phyloP scores from a whole-genome alignment of 768 basidiomycete genomes.

The Lactarius indigo region DNA sequence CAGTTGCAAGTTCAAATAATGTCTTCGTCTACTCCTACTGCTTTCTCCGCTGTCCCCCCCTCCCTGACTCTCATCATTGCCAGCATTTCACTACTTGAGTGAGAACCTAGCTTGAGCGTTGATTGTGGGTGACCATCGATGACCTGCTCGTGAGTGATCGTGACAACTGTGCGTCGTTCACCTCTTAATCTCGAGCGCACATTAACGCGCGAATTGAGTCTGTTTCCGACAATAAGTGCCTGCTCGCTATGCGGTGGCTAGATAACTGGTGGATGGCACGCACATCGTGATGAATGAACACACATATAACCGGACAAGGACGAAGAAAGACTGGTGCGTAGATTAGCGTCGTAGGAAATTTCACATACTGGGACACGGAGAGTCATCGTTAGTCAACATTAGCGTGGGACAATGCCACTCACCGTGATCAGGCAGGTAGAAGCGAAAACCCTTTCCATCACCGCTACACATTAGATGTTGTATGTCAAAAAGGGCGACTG shows the following conservation, averaged over 20 bases:
- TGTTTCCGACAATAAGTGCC: background rate
- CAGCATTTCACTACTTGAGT: background rate
- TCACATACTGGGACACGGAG: constrained; percentile 2
- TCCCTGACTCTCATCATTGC: background rate
- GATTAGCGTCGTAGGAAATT: constrained; percentile 10
- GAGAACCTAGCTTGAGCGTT: background rate
- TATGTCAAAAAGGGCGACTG: background rate
- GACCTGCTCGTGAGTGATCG: constrained; percentile 1
- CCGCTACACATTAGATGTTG: background rate
- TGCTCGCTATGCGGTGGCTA: too few species aligned
- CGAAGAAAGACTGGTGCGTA: constrained; percentile 19
- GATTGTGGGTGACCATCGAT: background rate
- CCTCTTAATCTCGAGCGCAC: constrained; percentile 11
- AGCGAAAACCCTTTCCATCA: constrained; percentile 7
- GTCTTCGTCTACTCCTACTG: constrained; percentile 1
- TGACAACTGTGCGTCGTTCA: constrained; percentile 4
- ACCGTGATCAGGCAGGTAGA: constrained; percentile 10
- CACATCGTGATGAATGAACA: constrained; percentile 19
- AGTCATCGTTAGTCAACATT: background rate
- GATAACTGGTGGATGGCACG: background rate
- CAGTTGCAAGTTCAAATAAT: background rate
- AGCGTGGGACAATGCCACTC: background rate
- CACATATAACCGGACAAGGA: constrained; percentile 12
- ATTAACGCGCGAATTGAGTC: constrained; percentile 14
- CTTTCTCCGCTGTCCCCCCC: constrained; percentile 7